Evolutionary conservation across 2,329 filamentous ascomycete genomes (phyloP).

Genomic region (Lecanoromycetidae sp.): DNA sequence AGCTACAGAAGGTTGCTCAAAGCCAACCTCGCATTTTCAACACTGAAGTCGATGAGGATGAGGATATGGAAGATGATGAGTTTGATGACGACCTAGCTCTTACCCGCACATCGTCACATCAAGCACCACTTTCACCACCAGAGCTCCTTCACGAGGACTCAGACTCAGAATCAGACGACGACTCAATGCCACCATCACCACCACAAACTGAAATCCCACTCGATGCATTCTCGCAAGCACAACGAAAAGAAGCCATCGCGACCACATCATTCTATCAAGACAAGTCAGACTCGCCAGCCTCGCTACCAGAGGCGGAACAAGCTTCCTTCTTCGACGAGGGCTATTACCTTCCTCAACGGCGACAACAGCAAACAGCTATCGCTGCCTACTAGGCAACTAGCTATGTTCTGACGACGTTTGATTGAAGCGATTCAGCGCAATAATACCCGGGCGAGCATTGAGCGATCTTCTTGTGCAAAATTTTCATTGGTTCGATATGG

Average conservation of each 20-base stretch:
- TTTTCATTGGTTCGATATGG: not conserved
- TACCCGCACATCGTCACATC: slow-evolving; percentile 55
- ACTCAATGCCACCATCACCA: slow-evolving; percentile 59
- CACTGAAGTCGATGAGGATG: slow-evolving; percentile 38
- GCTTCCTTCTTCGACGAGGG: slow-evolving; percentile 35
- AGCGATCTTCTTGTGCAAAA: slow-evolving; percentile 3
- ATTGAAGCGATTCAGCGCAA: slow-evolving; percentile 18
- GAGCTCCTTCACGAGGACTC: slow-evolving; percentile 55
- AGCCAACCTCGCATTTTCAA: slow-evolving; percentile 21
- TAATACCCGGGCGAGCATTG: slow-evolving; percentile 16
- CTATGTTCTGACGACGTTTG: slow-evolving; percentile 15
- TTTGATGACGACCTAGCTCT: slow-evolving; percentile 52
- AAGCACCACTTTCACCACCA: slow-evolving; percentile 54
- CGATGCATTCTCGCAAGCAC: slow-evolving; percentile 49
- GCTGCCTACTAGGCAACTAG: slow-evolving; percentile 34
- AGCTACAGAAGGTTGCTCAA: slow-evolving; percentile 14
- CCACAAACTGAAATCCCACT: slow-evolving; percentile 36
- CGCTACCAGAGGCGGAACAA: slow-evolving; percentile 27
- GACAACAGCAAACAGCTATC: slow-evolving; percentile 32
- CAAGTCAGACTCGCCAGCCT: slow-evolving; percentile 20
- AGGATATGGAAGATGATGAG: slow-evolving; percentile 49
- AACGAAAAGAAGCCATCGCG: slow-evolving; percentile 32
- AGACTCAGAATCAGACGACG: slow-evolving; percentile 57
- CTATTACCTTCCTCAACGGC: slow-evolving; percentile 36
- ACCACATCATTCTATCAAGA: slow-evolving; percentile 30